Evolutionary conservation across 208 protist species (phyloP).

Genomic region (Angomonas deanei): DNA sequence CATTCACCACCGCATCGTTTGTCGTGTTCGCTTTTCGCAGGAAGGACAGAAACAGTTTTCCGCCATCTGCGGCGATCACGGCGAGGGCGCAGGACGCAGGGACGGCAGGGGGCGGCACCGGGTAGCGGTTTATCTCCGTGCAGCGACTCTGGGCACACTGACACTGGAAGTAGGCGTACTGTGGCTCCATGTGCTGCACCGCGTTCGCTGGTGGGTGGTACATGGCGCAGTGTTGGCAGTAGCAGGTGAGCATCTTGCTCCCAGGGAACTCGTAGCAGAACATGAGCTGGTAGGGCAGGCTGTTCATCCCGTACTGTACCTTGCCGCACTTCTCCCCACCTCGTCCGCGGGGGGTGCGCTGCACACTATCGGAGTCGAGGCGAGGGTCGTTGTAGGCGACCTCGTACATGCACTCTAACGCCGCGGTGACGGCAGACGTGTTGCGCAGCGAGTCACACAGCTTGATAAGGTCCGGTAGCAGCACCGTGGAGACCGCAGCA

Average conservation of each 20-base stretch:
- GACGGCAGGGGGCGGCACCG: slow-evolving; percentile 9
- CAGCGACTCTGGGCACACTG: slow-evolving; percentile 23
- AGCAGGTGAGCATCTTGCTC: slow-evolving; percentile 13
- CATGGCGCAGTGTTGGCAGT: slow-evolving; percentile 52
- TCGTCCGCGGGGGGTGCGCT: not conserved
- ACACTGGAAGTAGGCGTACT: slow-evolving; percentile 62
- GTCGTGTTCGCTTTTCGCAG: slow-evolving; percentile 10
- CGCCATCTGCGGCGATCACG: slow-evolving; percentile 26
- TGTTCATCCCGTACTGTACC: slow-evolving; percentile 10
- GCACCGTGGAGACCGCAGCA: slow-evolving; percentile 29
- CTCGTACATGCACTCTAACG: slow-evolving; percentile 62
- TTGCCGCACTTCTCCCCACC: not conserved
- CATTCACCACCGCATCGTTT: slow-evolving; percentile 31
- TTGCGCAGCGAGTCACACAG: slow-evolving; percentile 27
- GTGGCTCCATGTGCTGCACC: slow-evolving; percentile 17
- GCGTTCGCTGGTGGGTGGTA: slow-evolving; percentile 34
- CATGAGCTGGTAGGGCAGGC: slow-evolving; percentile 47
- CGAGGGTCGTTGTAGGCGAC: slow-evolving; percentile 60
- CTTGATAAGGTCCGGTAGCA: slow-evolving; percentile 30
- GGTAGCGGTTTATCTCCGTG: not conserved
- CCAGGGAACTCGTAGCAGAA: slow-evolving; percentile 28
- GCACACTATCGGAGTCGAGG: not conserved
- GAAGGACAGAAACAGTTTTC: slow-evolving; percentile 17
- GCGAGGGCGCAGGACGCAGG: slow-evolving; percentile 28
- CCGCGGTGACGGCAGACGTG: slow-evolving; percentile 42